Evolutionary conservation across 2,329 filamentous ascomycete species (phyloP), one percentile per base, ranked within the genome.

Genomic region (Aspergillus chevalieri): DNA sequence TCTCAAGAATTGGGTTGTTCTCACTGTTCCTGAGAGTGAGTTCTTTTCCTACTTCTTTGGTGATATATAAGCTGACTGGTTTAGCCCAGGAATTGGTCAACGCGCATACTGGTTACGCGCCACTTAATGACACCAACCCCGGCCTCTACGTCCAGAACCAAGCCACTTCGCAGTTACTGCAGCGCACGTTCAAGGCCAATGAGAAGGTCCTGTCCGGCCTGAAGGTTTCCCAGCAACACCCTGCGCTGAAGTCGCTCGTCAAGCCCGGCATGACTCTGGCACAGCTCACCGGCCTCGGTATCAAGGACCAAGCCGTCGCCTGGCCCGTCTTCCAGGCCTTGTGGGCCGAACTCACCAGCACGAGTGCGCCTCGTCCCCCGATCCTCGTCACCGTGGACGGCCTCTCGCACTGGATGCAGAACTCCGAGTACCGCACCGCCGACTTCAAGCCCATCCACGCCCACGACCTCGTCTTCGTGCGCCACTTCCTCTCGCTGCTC

Each of bases 21-120:
- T 98, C 51, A 86, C 88, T 63, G 79, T 97, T 46, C 91, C 93
- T 34, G 90, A 98, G 74, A 87, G 91, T 94, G 76, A 61, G 78
- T 62, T 44, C 3, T 42, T 33, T 42, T 26, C 3, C n/a, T 38
- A 6, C 6, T 10, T 38, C 46, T 34, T 26, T 15, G n/a, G 28
- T 28, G 33, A 46, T 33, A 36, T 55, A 14, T 19, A 19, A 3
- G 12, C 55, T 63, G 48, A 65, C 47, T 44, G 8, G n/a, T 42
- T 45, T 15, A 89, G 92, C 83, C 48, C 85, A 91, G 64, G 91
- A 95, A 49, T 75, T 96, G 44, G 85, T 86, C 55, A 87, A 85
- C 55, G 89, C 83, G 45, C 80, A 86, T 62, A 94, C 88, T 38
- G 84, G 90, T 52, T 98, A 96, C 72, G 78, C 82, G 2, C 82